A percentile compares a stretch with the other conserved stretches of the same genome.
Conservation (phyloP, 768 basidiomycete genomes). For the Cubamyces sp. region DNA sequence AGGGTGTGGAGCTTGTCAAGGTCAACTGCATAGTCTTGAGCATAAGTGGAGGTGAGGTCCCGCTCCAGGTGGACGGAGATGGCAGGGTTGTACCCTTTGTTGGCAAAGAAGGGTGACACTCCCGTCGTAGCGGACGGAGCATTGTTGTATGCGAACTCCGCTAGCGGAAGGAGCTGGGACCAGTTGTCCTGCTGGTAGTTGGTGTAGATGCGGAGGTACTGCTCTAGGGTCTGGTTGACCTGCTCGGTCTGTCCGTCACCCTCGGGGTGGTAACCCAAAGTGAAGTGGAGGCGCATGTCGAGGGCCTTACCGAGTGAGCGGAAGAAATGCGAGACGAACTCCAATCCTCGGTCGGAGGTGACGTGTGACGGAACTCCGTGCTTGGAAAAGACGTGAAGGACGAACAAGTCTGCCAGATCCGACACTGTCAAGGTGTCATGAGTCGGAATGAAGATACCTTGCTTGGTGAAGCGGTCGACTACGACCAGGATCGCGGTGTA, state of each 20-base stretch:
- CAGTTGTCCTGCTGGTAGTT: slow-evolving; percentile 41
- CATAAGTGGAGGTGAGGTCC: slow-evolving; percentile 18
- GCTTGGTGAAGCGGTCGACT: slow-evolving; percentile 32
- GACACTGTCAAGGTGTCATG: slow-evolving; percentile 26
- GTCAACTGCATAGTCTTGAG: slow-evolving; percentile 28
- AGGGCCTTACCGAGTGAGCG: slow-evolving; percentile 33
- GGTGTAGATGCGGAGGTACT: slow-evolving; percentile 40
- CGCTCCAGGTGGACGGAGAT: slow-evolving; percentile 22
- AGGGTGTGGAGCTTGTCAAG: slow-evolving; percentile 28
- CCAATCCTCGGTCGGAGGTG: slow-evolving; percentile 18
- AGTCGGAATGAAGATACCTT: slow-evolving; percentile 34
- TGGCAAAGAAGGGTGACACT: slow-evolving; percentile 2
- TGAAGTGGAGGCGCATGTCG: slow-evolving; percentile 37
- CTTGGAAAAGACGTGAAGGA: slow-evolving; percentile 21
- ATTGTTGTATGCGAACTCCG: slow-evolving; percentile 37
- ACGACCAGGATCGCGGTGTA: slow-evolving; percentile 26
- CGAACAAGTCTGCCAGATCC: slow-evolving; percentile 27
- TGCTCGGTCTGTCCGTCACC: slow-evolving; percentile 46
- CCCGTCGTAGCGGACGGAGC: background rate
- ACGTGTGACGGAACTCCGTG: slow-evolving; percentile 19
- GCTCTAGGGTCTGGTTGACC: slow-evolving; percentile 44
- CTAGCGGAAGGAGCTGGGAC: slow-evolving; percentile 35
- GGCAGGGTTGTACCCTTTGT: slow-evolving; percentile 20
- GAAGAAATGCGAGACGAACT: slow-evolving; percentile 40
- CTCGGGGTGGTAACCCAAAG: slow-evolving; percentile 48